Evolutionary conservation across 768 basidiomycete species (phyloP).

Genomic region (Lactifluus rugatus): DNA sequence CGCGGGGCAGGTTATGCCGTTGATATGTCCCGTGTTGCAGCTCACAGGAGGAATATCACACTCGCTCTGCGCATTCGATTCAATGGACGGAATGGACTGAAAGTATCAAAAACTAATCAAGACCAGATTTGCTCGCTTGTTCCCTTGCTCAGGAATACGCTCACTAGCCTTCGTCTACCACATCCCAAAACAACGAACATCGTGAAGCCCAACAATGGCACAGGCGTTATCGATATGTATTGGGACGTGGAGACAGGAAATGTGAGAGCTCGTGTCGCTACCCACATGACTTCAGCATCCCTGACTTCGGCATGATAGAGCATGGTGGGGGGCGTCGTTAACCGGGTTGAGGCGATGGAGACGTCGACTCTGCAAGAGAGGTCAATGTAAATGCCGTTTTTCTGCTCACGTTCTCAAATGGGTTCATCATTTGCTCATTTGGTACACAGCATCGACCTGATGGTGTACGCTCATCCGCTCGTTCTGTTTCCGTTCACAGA

Average conservation of each 20-base stretch:
- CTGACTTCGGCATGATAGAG: neutral
- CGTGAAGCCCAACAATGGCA: neutral
- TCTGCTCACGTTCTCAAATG: neutral
- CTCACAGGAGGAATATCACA: neutral
- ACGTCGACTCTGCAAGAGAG: neutral
- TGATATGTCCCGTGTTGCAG: neutral
- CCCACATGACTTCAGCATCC: neutral
- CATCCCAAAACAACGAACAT: conserved; percentile 7
- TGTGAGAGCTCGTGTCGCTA: neutral
- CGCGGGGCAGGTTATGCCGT: neutral
- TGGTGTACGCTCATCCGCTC: conserved; percentile 6
- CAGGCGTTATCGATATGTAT: conserved; percentile 4
- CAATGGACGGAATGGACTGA: neutral
- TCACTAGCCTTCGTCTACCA: conserved; percentile 1
- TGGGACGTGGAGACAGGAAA: conserved; percentile 1
- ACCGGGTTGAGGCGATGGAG: neutral
- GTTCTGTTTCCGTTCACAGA: neutral
- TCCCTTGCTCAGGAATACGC: conserved; percentile 5
- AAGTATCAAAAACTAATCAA: neutral
- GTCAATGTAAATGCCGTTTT: neutral
- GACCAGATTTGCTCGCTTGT: neutral
- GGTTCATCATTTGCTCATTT: neutral
- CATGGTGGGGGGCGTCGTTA: neutral
- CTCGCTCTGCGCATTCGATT: conserved; percentile 11
- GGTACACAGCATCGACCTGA: neutral